These are phyloP conservation scores for Cytospora piceae DNA, from an alignment of 2,329 filamentous ascomycete genomes.

Conservation along the genomic window DNA sequence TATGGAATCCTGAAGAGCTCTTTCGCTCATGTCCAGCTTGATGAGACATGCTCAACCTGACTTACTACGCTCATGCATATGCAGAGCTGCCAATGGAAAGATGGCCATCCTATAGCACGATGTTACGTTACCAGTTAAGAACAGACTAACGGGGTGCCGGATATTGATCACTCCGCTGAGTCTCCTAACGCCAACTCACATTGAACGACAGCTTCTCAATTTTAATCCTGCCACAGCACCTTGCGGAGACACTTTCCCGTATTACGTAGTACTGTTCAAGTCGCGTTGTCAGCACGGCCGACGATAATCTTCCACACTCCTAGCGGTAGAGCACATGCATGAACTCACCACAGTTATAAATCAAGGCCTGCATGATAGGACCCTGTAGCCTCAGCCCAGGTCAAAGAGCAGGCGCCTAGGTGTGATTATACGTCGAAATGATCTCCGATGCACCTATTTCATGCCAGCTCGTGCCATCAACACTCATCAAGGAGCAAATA, in stretches of 20 bases:
- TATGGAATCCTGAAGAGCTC: too few species aligned
- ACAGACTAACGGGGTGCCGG: too few species aligned
- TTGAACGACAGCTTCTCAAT: background rate
- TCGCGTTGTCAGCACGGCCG: background rate
- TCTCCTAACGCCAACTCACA: too few species aligned
- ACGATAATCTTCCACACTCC: background rate
- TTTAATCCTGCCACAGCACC: conserved; percentile 6
- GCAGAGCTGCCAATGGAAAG: too few species aligned
- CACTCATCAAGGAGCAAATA: background rate
- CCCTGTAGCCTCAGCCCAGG: background rate
- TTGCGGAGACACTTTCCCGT: background rate
- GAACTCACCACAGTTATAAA: background rate
- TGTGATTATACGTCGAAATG: background rate
- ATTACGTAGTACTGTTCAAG: background rate
- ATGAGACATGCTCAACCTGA: too few species aligned
- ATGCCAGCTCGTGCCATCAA: background rate
- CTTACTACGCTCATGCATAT: too few species aligned
- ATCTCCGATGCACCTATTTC: background rate
- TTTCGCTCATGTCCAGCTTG: too few species aligned
- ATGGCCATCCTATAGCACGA: too few species aligned
- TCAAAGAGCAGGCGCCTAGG: background rate
- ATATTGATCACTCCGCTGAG: too few species aligned
- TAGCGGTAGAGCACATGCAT: background rate
- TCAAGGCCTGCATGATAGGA: background rate
- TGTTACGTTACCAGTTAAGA: too few species aligned